Conservation (phyloP, 768 basidiomycete species). For the Suillus alpinus region DNA sequence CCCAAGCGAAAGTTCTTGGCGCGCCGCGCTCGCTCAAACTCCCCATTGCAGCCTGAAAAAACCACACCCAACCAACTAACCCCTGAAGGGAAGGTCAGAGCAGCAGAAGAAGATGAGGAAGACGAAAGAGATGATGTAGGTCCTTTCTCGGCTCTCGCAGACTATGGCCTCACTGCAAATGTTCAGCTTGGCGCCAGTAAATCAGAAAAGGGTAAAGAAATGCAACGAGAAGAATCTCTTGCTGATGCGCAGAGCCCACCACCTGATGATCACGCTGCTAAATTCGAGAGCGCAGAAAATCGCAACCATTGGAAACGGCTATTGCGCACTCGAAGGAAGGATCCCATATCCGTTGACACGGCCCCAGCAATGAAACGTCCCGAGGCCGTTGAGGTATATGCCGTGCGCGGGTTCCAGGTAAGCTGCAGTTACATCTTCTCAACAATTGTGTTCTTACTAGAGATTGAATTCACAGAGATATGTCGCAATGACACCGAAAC, state of each 20-base stretch:
- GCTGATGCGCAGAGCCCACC: background rate
- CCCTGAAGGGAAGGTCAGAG: too few relatives aligned
- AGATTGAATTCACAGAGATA: too few relatives aligned
- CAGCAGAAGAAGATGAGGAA: background rate
- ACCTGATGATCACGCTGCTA: background rate
- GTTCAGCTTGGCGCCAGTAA: background rate
- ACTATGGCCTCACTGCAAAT: background rate
- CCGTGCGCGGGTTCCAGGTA: background rate
- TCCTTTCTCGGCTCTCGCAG: background rate
- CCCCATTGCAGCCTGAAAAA: too few relatives aligned
- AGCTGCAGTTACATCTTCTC: background rate
- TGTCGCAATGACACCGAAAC: too few relatives aligned
- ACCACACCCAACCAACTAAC: too few relatives aligned
- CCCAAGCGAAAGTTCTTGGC: too few relatives aligned
- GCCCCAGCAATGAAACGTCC: background rate
- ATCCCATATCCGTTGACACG: background rate
- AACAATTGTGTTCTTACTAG: too few relatives aligned
- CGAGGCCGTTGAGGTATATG: background rate
- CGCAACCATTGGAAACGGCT: background rate
- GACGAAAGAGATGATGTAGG: background rate
- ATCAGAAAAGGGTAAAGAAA: background rate
- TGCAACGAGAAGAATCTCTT: background rate
- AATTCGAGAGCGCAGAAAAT: background rate
- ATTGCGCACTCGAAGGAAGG: background rate
- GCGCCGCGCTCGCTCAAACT: too few relatives aligned